Percentiles rank a stretch among this genome's conserved stretches.
Conservation (phyloP, 23 red algal genomes). For the Gracilaria vermiculophylla region DNA sequence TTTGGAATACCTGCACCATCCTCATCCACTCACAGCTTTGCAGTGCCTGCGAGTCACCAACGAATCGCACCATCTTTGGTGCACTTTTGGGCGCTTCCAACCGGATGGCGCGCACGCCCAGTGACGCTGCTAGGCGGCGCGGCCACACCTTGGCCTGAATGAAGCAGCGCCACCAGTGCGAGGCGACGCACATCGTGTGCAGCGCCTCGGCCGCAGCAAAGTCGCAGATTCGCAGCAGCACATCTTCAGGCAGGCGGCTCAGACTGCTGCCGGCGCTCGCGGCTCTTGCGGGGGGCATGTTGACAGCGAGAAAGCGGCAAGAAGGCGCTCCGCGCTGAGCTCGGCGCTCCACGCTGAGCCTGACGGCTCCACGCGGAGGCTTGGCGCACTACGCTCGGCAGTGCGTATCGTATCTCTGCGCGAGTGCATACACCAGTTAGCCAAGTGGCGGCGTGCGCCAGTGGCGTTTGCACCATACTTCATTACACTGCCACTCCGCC, state of each 20-base stretch:
- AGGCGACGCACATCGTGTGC: background rate
- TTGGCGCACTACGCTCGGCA: too few relatives aligned
- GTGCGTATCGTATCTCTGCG: too few relatives aligned
- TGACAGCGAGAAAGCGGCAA: too few relatives aligned
- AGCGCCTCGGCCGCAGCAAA: background rate
- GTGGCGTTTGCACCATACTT: too few relatives aligned
- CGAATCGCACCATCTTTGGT: background rate
- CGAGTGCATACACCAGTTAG: too few relatives aligned
- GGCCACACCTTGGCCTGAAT: conserved; percentile 20
- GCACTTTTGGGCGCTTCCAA: background rate
- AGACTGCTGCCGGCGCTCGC: background rate
- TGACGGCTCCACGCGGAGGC: too few relatives aligned
- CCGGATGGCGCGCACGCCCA: conserved; percentile 10
- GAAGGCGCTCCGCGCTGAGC: too few relatives aligned
- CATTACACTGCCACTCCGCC: too few relatives aligned
- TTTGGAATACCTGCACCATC: background rate
- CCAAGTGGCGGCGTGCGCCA: too few relatives aligned
- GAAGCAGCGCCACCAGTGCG: background rate
- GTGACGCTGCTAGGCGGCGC: background rate
- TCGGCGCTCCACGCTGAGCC: too few relatives aligned
- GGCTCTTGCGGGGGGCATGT: too few relatives aligned
- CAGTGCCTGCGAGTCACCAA: background rate
- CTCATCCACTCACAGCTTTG: background rate
- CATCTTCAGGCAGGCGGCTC: background rate
- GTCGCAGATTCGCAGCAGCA: conserved; percentile 24